These are phyloP conservation scores for Pichia sp. DNA, from an alignment of 1,139 yeast species.

Conservation along the genomic window DNA sequence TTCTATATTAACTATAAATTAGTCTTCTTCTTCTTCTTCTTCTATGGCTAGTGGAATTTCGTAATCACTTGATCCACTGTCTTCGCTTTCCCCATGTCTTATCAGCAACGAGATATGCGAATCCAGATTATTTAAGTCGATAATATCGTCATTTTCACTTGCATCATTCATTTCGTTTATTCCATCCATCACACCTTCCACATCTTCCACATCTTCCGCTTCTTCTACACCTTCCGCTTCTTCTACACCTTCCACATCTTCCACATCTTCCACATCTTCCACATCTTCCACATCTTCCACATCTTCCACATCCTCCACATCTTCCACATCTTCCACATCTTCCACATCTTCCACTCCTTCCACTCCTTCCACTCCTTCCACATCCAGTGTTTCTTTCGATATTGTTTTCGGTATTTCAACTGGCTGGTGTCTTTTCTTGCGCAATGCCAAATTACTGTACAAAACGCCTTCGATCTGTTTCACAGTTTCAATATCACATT, in stretches of 20 bases:
- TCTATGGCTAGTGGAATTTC: constrained; percentile 24
- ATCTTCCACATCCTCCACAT: constrained; percentile 3
- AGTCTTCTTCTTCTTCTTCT: constrained; percentile 18
- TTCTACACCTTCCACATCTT: constrained; percentile 2
- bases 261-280: constrained; percentile 4
- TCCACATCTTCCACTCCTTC: constrained; percentile 9
- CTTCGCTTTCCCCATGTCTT: constrained; percentile 8
- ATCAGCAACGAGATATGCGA: constrained; percentile 19
- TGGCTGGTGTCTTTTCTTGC: neutral
- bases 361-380: constrained; percentile 1
- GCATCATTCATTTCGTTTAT: constrained; percentile 3
- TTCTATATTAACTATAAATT: neutral
- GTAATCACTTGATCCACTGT: constrained; percentile 12
- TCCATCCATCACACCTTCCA: constrained; percentile 2
- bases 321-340: constrained; percentile 3
- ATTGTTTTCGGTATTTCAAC: neutral
- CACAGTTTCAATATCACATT: constrained; percentile 27
- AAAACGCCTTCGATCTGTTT: constrained; percentile 25
- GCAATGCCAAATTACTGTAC: constrained; percentile 18
- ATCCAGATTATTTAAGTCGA: constrained; percentile 17
- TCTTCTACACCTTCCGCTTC: neutral
- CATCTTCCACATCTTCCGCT: constrained; percentile 4
- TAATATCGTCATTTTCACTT: constrained; percentile 10
- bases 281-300: neutral
- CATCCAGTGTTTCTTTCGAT: neutral